Conservation (phyloP, 805 yeast genomes). For the Kluyveromyces wickerhamii region DNA sequence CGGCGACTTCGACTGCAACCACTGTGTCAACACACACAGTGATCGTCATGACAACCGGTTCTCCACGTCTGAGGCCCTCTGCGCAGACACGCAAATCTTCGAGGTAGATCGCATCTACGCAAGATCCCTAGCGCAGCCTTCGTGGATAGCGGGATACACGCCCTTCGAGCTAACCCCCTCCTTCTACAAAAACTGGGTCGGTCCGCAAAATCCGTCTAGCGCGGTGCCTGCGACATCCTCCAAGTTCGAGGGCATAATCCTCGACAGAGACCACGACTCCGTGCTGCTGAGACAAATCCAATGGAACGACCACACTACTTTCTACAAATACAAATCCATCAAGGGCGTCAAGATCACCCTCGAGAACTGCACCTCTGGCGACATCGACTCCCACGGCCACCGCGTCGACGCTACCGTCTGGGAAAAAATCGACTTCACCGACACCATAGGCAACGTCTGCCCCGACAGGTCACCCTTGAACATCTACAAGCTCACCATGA, state of each 20-base stretch:
- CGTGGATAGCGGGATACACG: slow-evolving; percentile 21
- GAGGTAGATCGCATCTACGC: slow-evolving; percentile 36
- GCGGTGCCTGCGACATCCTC: slow-evolving; percentile 17
- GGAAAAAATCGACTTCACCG: not conserved
- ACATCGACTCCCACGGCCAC: slow-evolving; percentile 35
- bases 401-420: slow-evolving; percentile 23
- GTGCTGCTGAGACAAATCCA: not conserved
- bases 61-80: too few relatives aligned
- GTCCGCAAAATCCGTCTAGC: slow-evolving; percentile 10
- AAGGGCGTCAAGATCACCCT: slow-evolving; percentile 31
- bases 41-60: too few relatives aligned
- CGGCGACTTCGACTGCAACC: not conserved
- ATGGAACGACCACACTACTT: slow-evolving; percentile 4
- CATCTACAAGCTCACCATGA: slow-evolving; percentile 11
- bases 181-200: slow-evolving; percentile 30
- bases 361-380: slow-evolving; percentile 37
- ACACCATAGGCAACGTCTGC: not conserved
- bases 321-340: slow-evolving; percentile 1
- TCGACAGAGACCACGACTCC: slow-evolving; percentile 5
- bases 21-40: too few relatives aligned
- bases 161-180: slow-evolving; percentile 26
- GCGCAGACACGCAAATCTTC: slow-evolving; percentile 30
- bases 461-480: slow-evolving; percentile 7
- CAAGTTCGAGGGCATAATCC: not conserved
- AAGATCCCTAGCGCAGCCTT: slow-evolving; percentile 38